These are phyloP conservation scores for Ophiostoma sp. DNA, from an alignment of 2,329 filamentous ascomycete species.

Conservation along the genomic window DNA sequence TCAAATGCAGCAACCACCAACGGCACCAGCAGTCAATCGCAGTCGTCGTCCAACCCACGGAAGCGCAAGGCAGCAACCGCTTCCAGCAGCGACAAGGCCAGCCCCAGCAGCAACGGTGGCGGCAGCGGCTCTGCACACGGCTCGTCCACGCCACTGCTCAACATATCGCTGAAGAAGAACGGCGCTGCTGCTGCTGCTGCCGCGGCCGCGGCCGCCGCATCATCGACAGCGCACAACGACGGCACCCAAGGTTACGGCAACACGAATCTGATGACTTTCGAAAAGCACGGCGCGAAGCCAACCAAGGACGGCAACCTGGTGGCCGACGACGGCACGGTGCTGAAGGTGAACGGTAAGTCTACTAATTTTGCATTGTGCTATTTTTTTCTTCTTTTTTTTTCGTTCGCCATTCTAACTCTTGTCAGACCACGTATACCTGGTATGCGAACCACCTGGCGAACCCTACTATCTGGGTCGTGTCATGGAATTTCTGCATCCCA, in stretches of 20 bases:
- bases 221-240: constrained; percentile 37
- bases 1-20: constrained; percentile 31
- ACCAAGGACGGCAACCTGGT: constrained; percentile 72
- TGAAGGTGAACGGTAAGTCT: constrained; percentile 79
- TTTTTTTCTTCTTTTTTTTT: neutral
- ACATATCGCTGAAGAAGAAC: constrained; percentile 27
- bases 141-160: constrained; percentile 25
- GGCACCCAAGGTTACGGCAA: constrained; percentile 51
- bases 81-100: constrained; percentile 33
- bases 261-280: constrained; percentile 88
- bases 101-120: constrained; percentile 4
- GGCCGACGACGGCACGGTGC: constrained; percentile 85
- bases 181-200: constrained; percentile 32
- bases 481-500: constrained; percentile 92
- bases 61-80: constrained; percentile 76
- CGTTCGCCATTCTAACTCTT: constrained; percentile 18
- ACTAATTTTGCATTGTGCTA: neutral
- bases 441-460: constrained; percentile 96
- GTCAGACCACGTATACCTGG: constrained; percentile 81
- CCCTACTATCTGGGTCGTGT: constrained; percentile 97
- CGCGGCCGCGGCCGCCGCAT: constrained; percentile 41
- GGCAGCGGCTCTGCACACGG: neutral
- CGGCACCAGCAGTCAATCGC: constrained; percentile 45
- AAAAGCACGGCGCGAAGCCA: constrained; percentile 65
- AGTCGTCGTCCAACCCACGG: constrained; percentile 56